phyloP scores from a whole-genome alignment of 495 filamentous ascomycete species.

The Xylaria sp. region DNA sequence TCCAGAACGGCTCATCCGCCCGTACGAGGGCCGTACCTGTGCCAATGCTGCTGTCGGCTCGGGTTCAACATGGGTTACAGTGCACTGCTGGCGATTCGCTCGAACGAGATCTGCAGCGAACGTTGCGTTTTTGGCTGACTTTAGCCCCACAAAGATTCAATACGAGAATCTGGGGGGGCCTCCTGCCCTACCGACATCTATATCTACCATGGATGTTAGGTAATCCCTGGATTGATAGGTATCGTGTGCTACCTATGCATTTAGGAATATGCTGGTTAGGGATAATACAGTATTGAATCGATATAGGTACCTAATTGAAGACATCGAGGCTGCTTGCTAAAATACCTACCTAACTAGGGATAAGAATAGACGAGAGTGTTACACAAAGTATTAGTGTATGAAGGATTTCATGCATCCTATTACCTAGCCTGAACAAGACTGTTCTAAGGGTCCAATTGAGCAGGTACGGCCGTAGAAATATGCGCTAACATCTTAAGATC shows the following conservation, averaged over 20 bases:
- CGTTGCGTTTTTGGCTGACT: slow-evolving; percentile 8
- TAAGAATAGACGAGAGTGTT: not conserved
- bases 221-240: slow-evolving; percentile 7
- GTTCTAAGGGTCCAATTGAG: not conserved
- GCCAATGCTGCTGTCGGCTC: slow-evolving; percentile 19
- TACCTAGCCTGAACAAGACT: not conserved
- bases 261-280: too few relatives aligned
- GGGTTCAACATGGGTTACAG: slow-evolving; percentile 20
- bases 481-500: slow-evolving; percentile 5
- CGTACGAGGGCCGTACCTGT: slow-evolving; percentile 19
- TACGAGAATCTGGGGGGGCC: slow-evolving; percentile 20
- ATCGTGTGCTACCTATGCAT: not conserved
- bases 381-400: not conserved
- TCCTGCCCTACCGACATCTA: slow-evolving; percentile 14
- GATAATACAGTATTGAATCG: not conserved
- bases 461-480: not conserved
- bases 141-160: slow-evolving; percentile 20
- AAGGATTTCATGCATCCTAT: not conserved
- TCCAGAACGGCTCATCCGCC: slow-evolving; percentile 6
- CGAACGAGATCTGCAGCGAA: slow-evolving; percentile 21
- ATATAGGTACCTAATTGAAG: not conserved
- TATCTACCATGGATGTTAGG: slow-evolving; percentile 2
- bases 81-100: not conserved
- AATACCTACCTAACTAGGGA: too few relatives aligned
- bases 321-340: not conserved